Evolutionary conservation across 352 stramenopile genomes (phyloP), one percentile per base, ranked within the genome.

Genomic region (Phytophthora foliorum): DNA sequence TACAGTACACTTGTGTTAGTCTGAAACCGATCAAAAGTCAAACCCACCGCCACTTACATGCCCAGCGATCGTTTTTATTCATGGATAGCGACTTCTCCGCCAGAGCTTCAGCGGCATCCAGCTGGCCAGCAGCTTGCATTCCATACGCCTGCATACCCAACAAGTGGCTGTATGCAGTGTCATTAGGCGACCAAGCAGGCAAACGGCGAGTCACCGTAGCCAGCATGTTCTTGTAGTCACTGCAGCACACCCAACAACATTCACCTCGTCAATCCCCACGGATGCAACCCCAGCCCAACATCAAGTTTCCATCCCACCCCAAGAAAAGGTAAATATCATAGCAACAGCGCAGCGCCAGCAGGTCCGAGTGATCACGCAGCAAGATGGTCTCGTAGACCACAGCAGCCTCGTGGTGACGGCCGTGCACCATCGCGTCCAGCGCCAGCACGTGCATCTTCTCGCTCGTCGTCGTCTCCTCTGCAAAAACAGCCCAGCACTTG

Each of bases 11-110:
- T 8, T 11, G 39, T 16, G n/a, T 25, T 6, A 46, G n/a, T 25
- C 19, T 46, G 17, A 16, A 60, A 24, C 14, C 14, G 62, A 9
- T 31, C 31, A 46, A 19, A n/a, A 46, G 22, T 24, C n/a, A 63
- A 25, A 36, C 49, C 6, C 38, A 44, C 21, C 5, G 6, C 25
- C 25, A 87, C 87, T 44, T 80, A 96, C 89, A 94, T 11, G 89
- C 89, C 85, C 84, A 93, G 2, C 84, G 84, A 58, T 96, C 89
- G 34, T 95, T 92, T 51, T 83, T 81, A 46, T 95, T 93, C 86
- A 95, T 89, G 8, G 87, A 92, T 16, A 95, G 55, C n/a, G 89
- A 75, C 52, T 93, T 92, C 64, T 96, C 85, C 5, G 86, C 87
- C 19, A 96, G 27, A 32, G 68, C 63, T 34, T 94, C 81, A 0